Base-by-base conservation (phyloP, 31 red algal genomes). In the Porphyra umbilicalis region DNA sequence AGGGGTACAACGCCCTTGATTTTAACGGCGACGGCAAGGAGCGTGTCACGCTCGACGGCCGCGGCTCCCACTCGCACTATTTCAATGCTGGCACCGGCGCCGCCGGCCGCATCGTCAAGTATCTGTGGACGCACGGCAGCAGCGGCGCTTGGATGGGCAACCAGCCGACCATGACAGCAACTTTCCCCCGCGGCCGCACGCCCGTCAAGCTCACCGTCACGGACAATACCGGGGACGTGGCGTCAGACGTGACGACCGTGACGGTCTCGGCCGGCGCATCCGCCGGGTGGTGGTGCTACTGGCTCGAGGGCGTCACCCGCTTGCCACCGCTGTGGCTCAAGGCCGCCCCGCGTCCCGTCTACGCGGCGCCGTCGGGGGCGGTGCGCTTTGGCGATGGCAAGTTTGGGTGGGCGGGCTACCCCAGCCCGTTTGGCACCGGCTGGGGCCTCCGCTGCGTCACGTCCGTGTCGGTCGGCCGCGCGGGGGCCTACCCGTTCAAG, bases 201-300 rank as follows among this genome's bases (percentile, higher is more conserved):
- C 42, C 83, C 16, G 36, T 89, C 15, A 31, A 35, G 37, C 77
- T 89, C 25, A 83, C 81, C 15, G 87, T 89, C 36, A 76, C 76
- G 20, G 87, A 89, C 39, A 82, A 89, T 46, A 89, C 87, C 40
- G 89, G 89, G 16, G 89, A 92, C n/a, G n/a, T n/a, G 0, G 90
- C 77, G 5, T 75, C 79, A 0, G 85, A 87, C 37, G 71, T 76
- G 6, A 86, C 84, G 16, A 78, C 68, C 32, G 89, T 91, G 6
- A 80, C 79, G 75, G 89, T 91, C 6, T 83, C 71, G 79, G 77
- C 76, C 34, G 82, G 80, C 38, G 76, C 84, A 25, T 35, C 83
- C 0, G 87, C 83, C 79, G 89, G 89, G 29, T 83, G 81, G 33
- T 86, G 84, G 29, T 91, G 83, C 40, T 91, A 86, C 33, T 91